Conservation (phyloP, 768 basidiomycete genomes). For the Lentinula aciculospora region DNA sequence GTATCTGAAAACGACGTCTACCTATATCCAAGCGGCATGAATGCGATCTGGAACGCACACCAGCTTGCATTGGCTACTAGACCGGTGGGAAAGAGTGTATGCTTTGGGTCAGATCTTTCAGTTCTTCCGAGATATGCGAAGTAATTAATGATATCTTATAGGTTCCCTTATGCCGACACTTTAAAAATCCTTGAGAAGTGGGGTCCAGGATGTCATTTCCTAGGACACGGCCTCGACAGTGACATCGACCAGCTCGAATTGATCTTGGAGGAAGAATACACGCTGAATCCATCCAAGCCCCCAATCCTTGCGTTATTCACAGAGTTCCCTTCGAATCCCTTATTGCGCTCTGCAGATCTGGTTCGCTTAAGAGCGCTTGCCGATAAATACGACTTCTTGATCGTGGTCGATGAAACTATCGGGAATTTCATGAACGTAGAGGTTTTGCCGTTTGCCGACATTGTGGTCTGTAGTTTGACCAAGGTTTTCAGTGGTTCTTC, state of each 20-base stretch:
- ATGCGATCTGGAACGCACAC: constrained; percentile 91
- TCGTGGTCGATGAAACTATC: constrained; percentile 92
- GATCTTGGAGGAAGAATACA: constrained; percentile 44
- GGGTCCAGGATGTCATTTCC: constrained; percentile 91
- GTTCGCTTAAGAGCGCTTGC: constrained; percentile 70
- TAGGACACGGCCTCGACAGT: constrained; percentile 71
- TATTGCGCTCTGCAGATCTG: constrained; percentile 81
- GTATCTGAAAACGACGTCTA: constrained; percentile 87
- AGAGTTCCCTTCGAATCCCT: constrained; percentile 94
- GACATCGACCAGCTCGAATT: constrained; percentile 72
- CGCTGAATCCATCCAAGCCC: constrained; percentile 35
- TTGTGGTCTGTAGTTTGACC: constrained; percentile 87
- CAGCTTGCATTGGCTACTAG: constrained; percentile 52
- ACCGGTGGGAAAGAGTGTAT: constrained; percentile 75
- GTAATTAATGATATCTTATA: constrained; percentile 20
- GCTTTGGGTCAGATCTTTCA: constrained; percentile 74
- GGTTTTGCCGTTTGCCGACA: constrained; percentile 78
- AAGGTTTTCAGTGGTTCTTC: constrained; percentile 94
- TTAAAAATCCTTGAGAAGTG: constrained; percentile 92
- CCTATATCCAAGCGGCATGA: constrained; percentile 85
- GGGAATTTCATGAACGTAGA: constrained; percentile 95
- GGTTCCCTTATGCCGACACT: constrained; percentile 95
- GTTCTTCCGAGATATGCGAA: neutral
- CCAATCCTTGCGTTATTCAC: constrained; percentile 81
- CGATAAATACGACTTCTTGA: constrained; percentile 81